phyloP scores from a whole-genome alignment of 352 stramenopile genomes.

The Globisporangium solare region DNA sequence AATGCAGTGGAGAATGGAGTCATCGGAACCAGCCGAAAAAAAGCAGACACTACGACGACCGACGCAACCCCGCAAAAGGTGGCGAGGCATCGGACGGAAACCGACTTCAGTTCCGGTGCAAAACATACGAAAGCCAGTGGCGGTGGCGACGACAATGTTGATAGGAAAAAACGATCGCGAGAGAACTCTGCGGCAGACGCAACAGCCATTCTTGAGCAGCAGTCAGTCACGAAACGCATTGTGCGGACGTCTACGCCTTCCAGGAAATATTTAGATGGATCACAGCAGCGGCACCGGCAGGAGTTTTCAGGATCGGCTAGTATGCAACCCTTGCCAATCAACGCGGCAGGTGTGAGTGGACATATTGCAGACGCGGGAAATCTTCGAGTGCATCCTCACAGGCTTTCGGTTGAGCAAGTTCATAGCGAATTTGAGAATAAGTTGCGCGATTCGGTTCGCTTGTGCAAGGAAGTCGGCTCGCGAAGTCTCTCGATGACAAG shows the following conservation, averaged over 20 bases:
- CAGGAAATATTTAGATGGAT: conserved; percentile 37
- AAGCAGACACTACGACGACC: not conserved
- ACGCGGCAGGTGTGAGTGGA: not conserved
- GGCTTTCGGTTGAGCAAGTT: conserved; percentile 17
- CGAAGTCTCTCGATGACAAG: conserved; percentile 35
- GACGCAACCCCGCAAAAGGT: not conserved
- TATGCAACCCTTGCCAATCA: conserved; percentile 3
- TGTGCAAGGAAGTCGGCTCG: conserved; percentile 37
- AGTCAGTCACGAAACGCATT: conserved; percentile 21
- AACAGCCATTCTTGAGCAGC: conserved; percentile 5
- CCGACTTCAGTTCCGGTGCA: not conserved
- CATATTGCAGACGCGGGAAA: not conserved
- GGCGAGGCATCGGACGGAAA: not conserved
- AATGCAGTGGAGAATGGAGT: not conserved
- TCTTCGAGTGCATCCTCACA: conserved; percentile 10
- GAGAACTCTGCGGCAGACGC: conserved; percentile 7
- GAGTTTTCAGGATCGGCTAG: conserved; percentile 15
- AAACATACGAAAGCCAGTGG: conserved; percentile 5
- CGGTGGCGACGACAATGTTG: conserved; percentile 12
- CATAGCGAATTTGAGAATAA: conserved; percentile 38
- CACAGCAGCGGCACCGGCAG: conserved; percentile 25
- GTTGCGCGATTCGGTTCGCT: conserved; percentile 39
- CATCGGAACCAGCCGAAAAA: not conserved
- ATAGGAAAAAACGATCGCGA: conserved; percentile 15
- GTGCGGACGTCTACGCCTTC: conserved; percentile 33